A percentile compares a stretch with the other conserved stretches of the same genome.
Conservation (phyloP, 306 rosid genomes). For the Potentilla sterilis region DNA sequence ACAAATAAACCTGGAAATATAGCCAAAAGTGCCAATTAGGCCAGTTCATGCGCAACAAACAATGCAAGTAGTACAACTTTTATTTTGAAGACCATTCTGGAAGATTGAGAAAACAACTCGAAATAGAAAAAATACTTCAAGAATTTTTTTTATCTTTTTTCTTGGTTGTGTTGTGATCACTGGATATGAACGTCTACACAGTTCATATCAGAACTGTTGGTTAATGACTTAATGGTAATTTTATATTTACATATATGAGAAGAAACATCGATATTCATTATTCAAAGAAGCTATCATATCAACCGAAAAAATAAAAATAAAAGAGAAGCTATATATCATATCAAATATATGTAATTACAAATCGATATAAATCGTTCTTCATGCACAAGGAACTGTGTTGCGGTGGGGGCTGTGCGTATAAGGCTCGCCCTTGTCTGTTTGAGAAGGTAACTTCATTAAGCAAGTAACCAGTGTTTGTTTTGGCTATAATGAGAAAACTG, state of each 20-base stretch:
- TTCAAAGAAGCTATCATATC: neutral
- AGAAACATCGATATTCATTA: neutral
- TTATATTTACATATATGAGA: neutral
- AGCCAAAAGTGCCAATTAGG: neutral
- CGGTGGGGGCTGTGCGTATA: neutral
- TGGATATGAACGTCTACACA: too few relatives aligned
- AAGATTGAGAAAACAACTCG: too few relatives aligned
- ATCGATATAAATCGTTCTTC: neutral
- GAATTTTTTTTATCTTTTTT: neutral
- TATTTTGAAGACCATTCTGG: too few relatives aligned
- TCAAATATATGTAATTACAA: too few relatives aligned
- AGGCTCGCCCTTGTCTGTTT: conserved; percentile 1
- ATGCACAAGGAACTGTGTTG: neutral
- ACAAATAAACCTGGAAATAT: neutral
- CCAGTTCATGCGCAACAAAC: neutral
- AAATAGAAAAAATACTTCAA: too few relatives aligned
- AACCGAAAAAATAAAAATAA: too few relatives aligned
- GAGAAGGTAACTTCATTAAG: neutral
- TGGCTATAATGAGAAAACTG: neutral
- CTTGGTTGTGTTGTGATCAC: too few relatives aligned
- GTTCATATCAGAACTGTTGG: too few relatives aligned
- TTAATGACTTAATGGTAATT: too few relatives aligned
- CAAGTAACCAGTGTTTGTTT: neutral
- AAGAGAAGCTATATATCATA: too few relatives aligned
- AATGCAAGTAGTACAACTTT: neutral